Base-by-base conservation (phyloP, 225 moss, liverwort and hornwort species). In the Polytrichum formosum region DNA sequence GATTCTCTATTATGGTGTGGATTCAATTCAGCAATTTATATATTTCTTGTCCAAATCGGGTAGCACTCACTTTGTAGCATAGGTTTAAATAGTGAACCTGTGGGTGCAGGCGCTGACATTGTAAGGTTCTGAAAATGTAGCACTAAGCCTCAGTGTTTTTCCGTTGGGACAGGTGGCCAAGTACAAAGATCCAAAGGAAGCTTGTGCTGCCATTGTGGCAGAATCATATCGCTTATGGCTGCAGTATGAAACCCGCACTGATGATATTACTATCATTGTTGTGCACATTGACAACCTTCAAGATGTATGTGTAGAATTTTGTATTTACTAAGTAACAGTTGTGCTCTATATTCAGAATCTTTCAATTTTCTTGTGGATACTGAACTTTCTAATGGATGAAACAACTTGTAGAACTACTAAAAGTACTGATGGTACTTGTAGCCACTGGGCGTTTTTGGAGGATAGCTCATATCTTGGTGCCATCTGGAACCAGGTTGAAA, bases 191-290 rank as follows among this genome's bases (percentile, higher is more conserved):
- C 94, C 97, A 0, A 92, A 94, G 76, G 97, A 97, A 22, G 94
- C 97, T 21, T 97, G 97, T 76, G 82, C 94, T 9, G 93, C 97
- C 28, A 82, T 97, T 73, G 94, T 97, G 78, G 94, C 92, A 22
- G 94, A 97, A 66, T 91, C 97, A 0, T 97, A 97, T 73, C 89
- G 97, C 31, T 82, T 94, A 20, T 97, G 97, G 97, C 82, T 97
- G 72, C 97, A 91, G 54, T 94, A 90, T 66, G 97, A 97, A 79
- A 97, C 94, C 7, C 93, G 97, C 18, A 97, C 97, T 2, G 97
- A 97, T 76, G 97, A 97, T 67, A 97, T 97, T 35, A 97, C 97
- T 9, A 83, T 97, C 71, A 97, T 97, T 69, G 81, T 94, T 67
- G 97, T 94, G 59, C 90, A 84, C 67, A 77, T 97, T 61, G 89